Evolutionary conservation across 352 stramenopile species (phyloP).

Genomic region (Globisporangium heterothallicum): DNA sequence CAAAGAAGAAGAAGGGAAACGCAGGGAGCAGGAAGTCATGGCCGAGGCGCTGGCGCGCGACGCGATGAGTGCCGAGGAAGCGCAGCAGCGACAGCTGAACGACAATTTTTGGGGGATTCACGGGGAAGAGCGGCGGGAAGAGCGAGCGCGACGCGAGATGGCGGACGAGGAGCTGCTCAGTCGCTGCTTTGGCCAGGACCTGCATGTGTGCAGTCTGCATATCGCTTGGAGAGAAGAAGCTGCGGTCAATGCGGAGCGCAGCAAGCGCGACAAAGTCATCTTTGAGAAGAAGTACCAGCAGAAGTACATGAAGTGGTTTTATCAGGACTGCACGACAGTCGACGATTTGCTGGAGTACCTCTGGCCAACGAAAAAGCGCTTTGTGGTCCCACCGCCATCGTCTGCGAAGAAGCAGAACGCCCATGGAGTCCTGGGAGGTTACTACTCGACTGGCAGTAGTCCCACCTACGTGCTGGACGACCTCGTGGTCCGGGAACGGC

Average conservation of each 20-base stretch:
- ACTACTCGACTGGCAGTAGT: too few relatives aligned
- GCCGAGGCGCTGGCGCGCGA: conserved; percentile 23
- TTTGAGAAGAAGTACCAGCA: conserved; percentile 36
- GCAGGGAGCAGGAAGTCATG: conserved; percentile 17
- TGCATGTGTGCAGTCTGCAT: conserved; percentile 23
- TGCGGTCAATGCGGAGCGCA: conserved; percentile 7
- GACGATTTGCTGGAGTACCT: conserved; percentile 51
- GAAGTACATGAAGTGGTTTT: conserved; percentile 64
- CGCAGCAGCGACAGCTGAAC: conserved; percentile 31
- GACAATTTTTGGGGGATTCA: conserved; percentile 65
- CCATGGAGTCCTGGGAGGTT: too few relatives aligned
- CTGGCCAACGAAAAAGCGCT: conserved; percentile 39
- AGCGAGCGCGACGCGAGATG: conserved; percentile 26
- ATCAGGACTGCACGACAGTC: conserved; percentile 39
- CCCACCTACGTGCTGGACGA: conserved; percentile 48
- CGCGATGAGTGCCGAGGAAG: conserved; percentile 33
- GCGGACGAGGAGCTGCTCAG: conserved; percentile 30
- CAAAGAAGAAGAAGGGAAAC: conserved; percentile 22
- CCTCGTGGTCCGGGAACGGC: conserved; percentile 36
- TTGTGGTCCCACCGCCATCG: conserved; percentile 2
- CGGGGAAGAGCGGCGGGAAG: conserved; percentile 38
- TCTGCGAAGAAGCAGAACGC: neutral
- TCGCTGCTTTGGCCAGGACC: conserved; percentile 22
- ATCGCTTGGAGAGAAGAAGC: conserved; percentile 30
- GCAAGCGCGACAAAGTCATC: conserved; percentile 16